Evolutionary conservation across 306 rosid species (phyloP), one percentile per base, ranked within the genome.

Genomic region (Begonia masoniana): DNA sequence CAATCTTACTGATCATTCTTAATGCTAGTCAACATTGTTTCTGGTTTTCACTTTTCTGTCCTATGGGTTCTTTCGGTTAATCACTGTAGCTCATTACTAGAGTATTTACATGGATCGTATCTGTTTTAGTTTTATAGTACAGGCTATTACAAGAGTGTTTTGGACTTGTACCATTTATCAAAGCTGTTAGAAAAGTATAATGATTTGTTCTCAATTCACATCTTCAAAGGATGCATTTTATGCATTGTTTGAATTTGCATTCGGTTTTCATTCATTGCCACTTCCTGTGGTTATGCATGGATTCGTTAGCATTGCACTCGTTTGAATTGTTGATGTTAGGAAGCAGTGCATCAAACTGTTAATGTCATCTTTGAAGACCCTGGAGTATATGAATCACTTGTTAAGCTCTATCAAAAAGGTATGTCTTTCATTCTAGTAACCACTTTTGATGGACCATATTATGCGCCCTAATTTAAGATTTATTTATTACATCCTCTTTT

Each of bases 351-450:
- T 67, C 96, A 71, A 75, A 91, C 96, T n/a, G 96, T 86, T 52
- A 72, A 78, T 64, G 99, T 91, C 43, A 91, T 91, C 70, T 91
- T 91, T 73, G 99, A 91, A 78, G 99, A 91, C 68, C 99, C 99
- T 31, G 99, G 96, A 56, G 99, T 91, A 66, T 88, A 78, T 71
- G 99, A 91, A 76, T 70, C 85, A 63, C 84, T 91, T 41, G 74
- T 83, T 56, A 91, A 85, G 70, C 78, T 91, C 51, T 91, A 91
- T 75, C 88, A 81, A 13, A 77, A 63, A 64, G 83, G 83, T 73
- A 70, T 60, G 56, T 41, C 3, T 26, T 26, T 1, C 36, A 4
- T 26, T 26, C 36, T 26, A 26, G 36, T 26, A 26, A 4, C 36
- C 36, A 2, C 36, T 2, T 26, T 26, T 26, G 36, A 26, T 26